phyloP scores from a whole-genome alignment of 495 filamentous ascomycete species.

The Neurospora pannonica region DNA sequence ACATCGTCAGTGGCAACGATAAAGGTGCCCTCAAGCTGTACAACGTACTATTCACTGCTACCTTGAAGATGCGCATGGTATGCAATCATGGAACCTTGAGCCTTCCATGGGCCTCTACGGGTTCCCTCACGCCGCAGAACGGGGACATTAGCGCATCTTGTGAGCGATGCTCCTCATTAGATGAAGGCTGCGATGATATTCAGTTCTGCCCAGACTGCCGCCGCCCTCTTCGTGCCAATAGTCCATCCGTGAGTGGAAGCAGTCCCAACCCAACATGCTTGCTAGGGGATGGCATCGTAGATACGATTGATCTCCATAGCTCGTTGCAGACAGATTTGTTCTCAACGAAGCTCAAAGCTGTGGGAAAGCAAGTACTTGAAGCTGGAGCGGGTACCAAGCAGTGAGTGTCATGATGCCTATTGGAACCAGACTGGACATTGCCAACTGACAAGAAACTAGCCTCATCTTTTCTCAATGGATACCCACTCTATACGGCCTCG shows the following conservation, averaged over 20 bases:
- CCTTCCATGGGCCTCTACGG: neutral
- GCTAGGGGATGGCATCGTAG: too few species aligned
- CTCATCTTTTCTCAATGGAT: slow-evolving; percentile 48
- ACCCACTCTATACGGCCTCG: slow-evolving; percentile 32
- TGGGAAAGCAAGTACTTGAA: slow-evolving; percentile 6
- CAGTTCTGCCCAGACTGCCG: neutral
- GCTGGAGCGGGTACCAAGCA: slow-evolving; percentile 1
- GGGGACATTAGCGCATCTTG: neutral
- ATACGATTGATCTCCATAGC: too few species aligned
- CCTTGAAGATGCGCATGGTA: slow-evolving; percentile 34
- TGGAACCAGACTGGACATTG: too few species aligned
- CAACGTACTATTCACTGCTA: slow-evolving; percentile 26
- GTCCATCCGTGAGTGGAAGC: too few species aligned
- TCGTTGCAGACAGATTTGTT: too few species aligned
- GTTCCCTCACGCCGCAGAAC: too few species aligned
- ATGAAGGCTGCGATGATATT: neutral
- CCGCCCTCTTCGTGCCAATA: too few species aligned
- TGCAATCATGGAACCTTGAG: slow-evolving; percentile 41
- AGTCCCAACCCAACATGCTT: too few species aligned
- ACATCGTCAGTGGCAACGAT: neutral
- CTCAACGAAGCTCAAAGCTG: slow-evolving; percentile 5
- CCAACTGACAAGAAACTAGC: slow-evolving; percentile 14
- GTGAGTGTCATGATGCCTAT: slow-evolving; percentile 6
- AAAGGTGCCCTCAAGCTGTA: neutral
- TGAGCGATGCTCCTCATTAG: neutral